phyloP scores from a whole-genome alignment of 306 rosid genomes.

The Ochetophila trinervis region DNA sequence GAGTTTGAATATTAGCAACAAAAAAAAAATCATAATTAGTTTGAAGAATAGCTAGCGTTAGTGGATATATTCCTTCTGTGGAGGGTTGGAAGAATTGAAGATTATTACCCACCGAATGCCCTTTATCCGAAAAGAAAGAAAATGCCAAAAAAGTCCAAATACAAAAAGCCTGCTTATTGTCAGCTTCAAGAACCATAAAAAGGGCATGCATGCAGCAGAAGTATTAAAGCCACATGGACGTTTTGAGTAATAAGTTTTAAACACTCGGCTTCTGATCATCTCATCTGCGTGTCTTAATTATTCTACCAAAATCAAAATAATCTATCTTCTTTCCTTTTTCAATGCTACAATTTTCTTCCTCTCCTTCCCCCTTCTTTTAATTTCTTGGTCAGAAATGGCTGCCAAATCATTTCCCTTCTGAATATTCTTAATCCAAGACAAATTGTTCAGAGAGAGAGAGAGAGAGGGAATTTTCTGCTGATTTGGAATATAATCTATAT shows the following conservation, averaged over 20 bases:
- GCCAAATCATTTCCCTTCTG: slow-evolving; percentile 2
- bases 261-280: neutral
- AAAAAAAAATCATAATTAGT: no score
- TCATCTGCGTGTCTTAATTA: no score
- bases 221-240: slow-evolving; percentile 3
- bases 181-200: no score
- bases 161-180: no score
- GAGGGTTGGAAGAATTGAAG: no score
- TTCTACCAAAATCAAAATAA: no score
- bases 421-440: neutral
- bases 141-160: no score
- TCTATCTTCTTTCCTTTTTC: neutral
- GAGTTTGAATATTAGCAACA: no score
- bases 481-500: slow-evolving; percentile 32
- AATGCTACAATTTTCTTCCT: neutral
- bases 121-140: no score
- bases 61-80: no score
- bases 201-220: slow-evolving; percentile 10
- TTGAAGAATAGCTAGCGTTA: no score
- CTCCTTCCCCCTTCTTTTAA: neutral
- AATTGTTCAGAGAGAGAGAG: neutral
- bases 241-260: neutral
- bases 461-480: slow-evolving; percentile 2
- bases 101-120: no score
- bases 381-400: slow-evolving; percentile 19